Evolutionary conservation across 2,329 filamentous ascomycete species (phyloP), one percentile per base, ranked within the genome.

Genomic region (Aspergillus calidoustus): DNA sequence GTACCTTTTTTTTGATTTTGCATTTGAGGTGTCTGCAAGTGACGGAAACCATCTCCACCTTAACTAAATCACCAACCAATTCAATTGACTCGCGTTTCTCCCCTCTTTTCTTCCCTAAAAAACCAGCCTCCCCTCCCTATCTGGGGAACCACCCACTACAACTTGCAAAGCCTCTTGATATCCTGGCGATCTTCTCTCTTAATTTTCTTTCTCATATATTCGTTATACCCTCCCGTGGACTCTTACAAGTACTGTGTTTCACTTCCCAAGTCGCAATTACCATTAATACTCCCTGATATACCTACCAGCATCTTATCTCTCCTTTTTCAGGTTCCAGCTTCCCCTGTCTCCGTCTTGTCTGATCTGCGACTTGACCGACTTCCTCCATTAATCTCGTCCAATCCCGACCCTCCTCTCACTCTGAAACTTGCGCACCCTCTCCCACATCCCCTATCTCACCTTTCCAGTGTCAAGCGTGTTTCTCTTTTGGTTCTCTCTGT

Each of bases 21-120:
- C 46, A 47, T 30, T 46, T 38, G n/a, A 28, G 15, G 46, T 19
- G 15, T 4, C 62, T 64, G 57, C 60, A 63, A 58, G 60, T 63
- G 53, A 63, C 54, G 57, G 57, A 59, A 57, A 59, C 51, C 52
- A 64, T 59, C 62, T 64, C 62, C 62, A 64, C 62, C 53, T 44
- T 51, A 60, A 51, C 53, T 47, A 19, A 47, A 38, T 47, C 34
- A 57, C 30, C 30, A 53, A 22, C 25, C 31, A 49, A 54, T 28
- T n/a, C 9, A 30, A 52, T 31, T 22, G 25, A 54, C 22, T 56
- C 48, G 43, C 31, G 30, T 49, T 43, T 58, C 53, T 62, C 60
- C 53, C 63, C 63, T 60, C 57, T 60, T 61, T 59, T 57, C 34
- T 57, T 61, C 51, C 31, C 55, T 53, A 28, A 46, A 61, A 50